phyloP scores from a whole-genome alignment of 2,329 filamentous ascomycete species.

The Pseudogymnoascus sp. region DNA sequence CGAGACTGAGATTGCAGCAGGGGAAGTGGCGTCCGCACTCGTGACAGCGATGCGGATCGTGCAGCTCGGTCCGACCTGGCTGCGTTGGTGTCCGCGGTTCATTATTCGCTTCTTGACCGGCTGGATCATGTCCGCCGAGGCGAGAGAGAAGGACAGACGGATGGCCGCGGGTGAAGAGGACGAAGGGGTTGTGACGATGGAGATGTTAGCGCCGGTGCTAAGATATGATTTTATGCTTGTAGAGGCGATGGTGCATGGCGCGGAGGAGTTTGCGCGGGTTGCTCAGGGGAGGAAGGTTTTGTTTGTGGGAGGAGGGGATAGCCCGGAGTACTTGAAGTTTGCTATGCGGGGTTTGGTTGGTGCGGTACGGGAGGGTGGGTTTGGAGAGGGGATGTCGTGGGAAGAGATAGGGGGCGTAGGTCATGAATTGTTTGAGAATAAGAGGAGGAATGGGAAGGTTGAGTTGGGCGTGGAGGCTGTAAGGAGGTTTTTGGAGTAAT shows the following conservation, averaged over 20 bases:
- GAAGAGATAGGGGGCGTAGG: background rate
- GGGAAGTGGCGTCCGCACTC: background rate
- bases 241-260: background rate
- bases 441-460: slow-evolving; percentile 1
- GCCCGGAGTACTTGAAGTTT: background rate
- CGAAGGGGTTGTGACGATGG: background rate
- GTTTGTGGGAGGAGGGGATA: background rate
- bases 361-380: background rate
- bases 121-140: background rate
- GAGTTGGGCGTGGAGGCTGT: background rate
- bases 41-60: background rate
- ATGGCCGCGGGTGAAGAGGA: background rate
- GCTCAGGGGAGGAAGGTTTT: background rate
- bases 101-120: background rate
- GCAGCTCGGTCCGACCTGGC: background rate
- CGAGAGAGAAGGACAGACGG: background rate
- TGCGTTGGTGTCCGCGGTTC: background rate
- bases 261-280: background rate
- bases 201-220: background rate
- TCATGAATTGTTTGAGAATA: slow-evolving; percentile 2
- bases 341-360: background rate
- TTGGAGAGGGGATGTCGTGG: background rate
- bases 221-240: background rate
- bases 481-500: background rate
- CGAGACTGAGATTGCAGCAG: background rate